Conservation (phyloP, 2,329 filamentous ascomycete genomes). For the Trichoderma guizhouense region DNA sequence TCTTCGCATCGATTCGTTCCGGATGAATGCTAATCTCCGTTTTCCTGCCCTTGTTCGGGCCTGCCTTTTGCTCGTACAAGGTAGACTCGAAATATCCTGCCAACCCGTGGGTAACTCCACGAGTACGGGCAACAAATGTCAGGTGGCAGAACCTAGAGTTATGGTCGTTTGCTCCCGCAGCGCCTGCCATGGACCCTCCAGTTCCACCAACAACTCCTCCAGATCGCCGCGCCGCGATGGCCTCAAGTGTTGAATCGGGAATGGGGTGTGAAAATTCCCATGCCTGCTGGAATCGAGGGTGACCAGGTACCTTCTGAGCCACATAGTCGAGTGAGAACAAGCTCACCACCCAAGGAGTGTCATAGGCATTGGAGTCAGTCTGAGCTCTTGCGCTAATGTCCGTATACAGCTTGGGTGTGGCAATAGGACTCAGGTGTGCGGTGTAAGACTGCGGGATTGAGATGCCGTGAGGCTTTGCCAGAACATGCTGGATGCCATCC, state of each 20-base stretch:
- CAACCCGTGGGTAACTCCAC: constrained; percentile 84
- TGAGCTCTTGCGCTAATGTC: constrained; percentile 66
- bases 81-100: constrained; percentile 96
- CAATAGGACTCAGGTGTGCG: constrained; percentile 87
- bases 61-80: constrained; percentile 63
- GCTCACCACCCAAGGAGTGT: constrained; percentile 93
- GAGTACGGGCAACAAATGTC: constrained; percentile 71
- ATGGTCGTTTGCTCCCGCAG: constrained; percentile 83
- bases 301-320: constrained; percentile 58
- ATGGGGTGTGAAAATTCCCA: constrained; percentile 81
- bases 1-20: constrained; percentile 86
- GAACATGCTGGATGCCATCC: constrained; percentile 88
- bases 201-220: constrained; percentile 65
- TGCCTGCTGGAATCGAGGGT: constrained; percentile 65
- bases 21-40: constrained; percentile 92
- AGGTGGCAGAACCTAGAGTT: constrained; percentile 78
- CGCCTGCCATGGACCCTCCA: constrained; percentile 69
- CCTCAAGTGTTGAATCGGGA: constrained; percentile 53
- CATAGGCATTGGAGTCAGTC: constrained; percentile 69
- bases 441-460: constrained; percentile 94
- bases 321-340: constrained; percentile 87
- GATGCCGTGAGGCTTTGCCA: constrained; percentile 76
- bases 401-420: constrained; percentile 78
- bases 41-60: constrained; percentile 41
- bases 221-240: constrained; percentile 55